Evolutionary conservation across 495 filamentous ascomycete genomes (phyloP).

Genomic region (Platismatia glauca): DNA sequence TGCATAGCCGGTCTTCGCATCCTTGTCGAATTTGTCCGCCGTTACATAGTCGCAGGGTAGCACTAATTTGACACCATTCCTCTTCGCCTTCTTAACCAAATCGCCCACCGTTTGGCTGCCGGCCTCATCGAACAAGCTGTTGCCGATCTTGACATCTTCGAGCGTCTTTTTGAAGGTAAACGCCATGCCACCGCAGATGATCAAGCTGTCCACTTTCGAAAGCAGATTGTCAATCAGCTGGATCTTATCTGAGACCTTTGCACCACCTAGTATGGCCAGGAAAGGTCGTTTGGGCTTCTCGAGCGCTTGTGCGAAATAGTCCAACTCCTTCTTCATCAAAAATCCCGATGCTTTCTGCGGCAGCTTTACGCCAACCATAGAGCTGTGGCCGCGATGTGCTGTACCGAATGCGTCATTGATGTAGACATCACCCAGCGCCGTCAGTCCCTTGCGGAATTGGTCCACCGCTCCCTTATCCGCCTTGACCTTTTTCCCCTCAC

Average conservation of each 20-base stretch:
- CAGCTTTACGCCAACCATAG: conserved; percentile 94
- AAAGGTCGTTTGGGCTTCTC: conserved; percentile 90
- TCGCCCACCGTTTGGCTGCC: conserved; percentile 86
- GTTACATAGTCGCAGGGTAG: conserved; percentile 93
- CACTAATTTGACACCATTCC: conserved; percentile 87
- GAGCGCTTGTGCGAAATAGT: conserved; percentile 97
- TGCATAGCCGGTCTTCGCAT: conserved; percentile 72
- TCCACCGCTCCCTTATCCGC: conserved; percentile 87
- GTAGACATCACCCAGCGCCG: conserved; percentile 89
- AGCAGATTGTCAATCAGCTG: conserved; percentile 98
- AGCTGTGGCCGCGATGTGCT: conserved; percentile 94
- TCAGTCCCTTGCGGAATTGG: conserved; percentile 89
- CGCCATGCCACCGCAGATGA: conserved; percentile 97
- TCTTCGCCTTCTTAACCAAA: conserved; percentile 91
- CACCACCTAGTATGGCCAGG: conserved; percentile 95
- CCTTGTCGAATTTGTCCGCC: conserved; percentile 83
- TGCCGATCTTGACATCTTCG: conserved; percentile 80
- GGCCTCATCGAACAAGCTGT: conserved; percentile 86
- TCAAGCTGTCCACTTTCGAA: conserved; percentile 89
- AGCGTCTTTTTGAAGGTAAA: conserved; percentile 99
- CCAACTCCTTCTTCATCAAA: conserved; percentile 99
- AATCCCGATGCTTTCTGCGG: conserved; percentile 95
- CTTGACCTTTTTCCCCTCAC: conserved; percentile 93
- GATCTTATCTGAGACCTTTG: conserved; percentile 99
- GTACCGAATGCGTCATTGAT: conserved; percentile 99